phyloP scores from a whole-genome alignment of 2,329 filamentous ascomycete genomes.

The Biscogniauxia mediterranea region DNA sequence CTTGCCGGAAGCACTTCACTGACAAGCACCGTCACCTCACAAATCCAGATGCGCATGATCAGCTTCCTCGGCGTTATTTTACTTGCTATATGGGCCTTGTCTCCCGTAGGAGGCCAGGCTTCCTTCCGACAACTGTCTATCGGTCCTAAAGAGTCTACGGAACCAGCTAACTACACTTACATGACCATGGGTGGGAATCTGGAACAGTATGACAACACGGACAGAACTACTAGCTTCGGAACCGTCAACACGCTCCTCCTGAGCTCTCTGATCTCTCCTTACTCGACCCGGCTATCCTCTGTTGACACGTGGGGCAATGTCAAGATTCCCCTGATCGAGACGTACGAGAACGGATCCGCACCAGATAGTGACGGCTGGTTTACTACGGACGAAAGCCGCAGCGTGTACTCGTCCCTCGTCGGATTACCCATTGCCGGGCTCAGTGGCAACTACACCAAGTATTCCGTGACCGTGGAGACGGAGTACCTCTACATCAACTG shows the following conservation, averaged over 20 bases:
- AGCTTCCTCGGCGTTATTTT: neutral
- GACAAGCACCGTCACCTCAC: slow-evolving; percentile 1
- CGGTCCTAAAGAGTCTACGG: neutral
- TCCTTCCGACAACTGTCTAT: neutral
- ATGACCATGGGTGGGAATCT: neutral
- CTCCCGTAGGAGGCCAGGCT: slow-evolving; percentile 1
- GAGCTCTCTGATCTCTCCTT: neutral
- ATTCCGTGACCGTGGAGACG: neutral
- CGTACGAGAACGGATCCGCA: neutral
- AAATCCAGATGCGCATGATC: slow-evolving; percentile 2
- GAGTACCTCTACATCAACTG: neutral
- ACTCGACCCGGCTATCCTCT: neutral
- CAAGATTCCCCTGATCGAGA: slow-evolving; percentile 1
- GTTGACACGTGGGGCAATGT: slow-evolving; percentile 1
- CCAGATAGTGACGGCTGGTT: neutral
- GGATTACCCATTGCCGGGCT: neutral
- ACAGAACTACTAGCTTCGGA: neutral
- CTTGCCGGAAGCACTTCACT: neutral
- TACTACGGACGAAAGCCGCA: neutral
- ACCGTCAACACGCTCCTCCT: slow-evolving; percentile 1
- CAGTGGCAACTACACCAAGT: neutral
- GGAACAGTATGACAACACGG: neutral
- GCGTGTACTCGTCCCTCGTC: neutral
- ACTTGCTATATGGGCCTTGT: neutral
- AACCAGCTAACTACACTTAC: neutral